A percentile compares a stretch with the other conserved stretches of the same genome.
phyloP scores from a whole-genome alignment of 345 rosid species.

The Pistacia atlantica region DNA sequence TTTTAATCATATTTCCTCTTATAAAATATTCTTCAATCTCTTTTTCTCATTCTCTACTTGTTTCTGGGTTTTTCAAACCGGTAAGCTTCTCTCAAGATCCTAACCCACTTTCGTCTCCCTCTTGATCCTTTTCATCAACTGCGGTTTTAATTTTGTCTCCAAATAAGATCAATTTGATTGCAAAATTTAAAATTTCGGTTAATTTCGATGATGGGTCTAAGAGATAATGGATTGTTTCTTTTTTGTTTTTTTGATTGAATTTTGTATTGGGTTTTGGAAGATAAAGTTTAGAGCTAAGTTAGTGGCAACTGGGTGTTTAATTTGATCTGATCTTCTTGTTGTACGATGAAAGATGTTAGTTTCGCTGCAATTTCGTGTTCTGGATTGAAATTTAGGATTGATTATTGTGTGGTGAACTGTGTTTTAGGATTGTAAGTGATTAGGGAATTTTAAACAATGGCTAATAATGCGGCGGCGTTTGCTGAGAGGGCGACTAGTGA shows the following conservation, averaged over 20 bases:
- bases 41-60: conserved; percentile 11
- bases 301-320: neutral
- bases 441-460: conserved; percentile 21
- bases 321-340: conserved; percentile 20
- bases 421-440: conserved; percentile 26
- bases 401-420: conserved; percentile 14
- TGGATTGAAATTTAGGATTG: conserved; percentile 21
- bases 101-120: neutral
- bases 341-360: neutral
- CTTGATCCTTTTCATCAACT: neutral
- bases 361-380: conserved; percentile 8
- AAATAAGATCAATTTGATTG: neutral
- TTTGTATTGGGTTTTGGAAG: conserved; percentile 12
- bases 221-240: neutral
- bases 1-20: neutral
- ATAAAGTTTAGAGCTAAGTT: conserved; percentile 8
- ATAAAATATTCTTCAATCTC: neutral
- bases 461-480: conserved; percentile 61
- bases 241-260: neutral
- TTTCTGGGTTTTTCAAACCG: conserved; percentile 1
- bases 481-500: conserved; percentile 98
- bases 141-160: neutral
- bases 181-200: neutral
- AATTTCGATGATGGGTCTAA: neutral
- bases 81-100: conserved; percentile 18